A percentile compares a stretch with the other conserved stretches of the same genome.
These are phyloP conservation scores for Dillenia suffruticosa DNA, from an alignment of 164 flowering plant genomes.

Conservation along the genomic window DNA sequence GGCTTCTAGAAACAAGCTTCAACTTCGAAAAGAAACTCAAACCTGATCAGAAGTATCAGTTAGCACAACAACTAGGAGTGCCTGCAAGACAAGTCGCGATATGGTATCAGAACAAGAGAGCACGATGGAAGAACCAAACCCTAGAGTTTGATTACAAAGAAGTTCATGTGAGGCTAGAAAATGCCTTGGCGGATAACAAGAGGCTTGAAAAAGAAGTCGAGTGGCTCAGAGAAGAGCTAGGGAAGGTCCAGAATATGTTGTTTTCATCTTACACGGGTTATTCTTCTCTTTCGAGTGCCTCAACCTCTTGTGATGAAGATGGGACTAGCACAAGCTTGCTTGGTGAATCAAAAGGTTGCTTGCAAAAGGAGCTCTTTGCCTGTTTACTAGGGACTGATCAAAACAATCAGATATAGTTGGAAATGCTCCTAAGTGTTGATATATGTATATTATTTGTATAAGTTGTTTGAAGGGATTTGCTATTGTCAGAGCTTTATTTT, in stretches of 20 bases:
- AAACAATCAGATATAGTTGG: too few relatives aligned
- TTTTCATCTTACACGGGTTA: slow-evolving; percentile 4
- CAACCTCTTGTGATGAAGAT: slow-evolving; percentile 18
- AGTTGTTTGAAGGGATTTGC: too few relatives aligned
- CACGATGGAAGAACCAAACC: slow-evolving; percentile 30
- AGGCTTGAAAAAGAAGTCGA: slow-evolving; percentile 34
- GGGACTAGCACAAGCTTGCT: slow-evolving; percentile 13
- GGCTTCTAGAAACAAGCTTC: slow-evolving; percentile 32
- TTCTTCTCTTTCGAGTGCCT: slow-evolving; percentile 9
- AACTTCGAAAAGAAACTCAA: slow-evolving; percentile 29
- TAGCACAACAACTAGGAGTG: slow-evolving; percentile 27
- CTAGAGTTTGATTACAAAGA: slow-evolving; percentile 28
- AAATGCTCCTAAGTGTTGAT: too few relatives aligned
- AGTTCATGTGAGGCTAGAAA: slow-evolving; percentile 26
- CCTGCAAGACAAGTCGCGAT: slow-evolving; percentile 34
- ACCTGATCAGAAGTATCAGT: slow-evolving; percentile 26
- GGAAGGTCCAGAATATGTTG: slow-evolving; percentile 25
- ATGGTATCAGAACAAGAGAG: slow-evolving; percentile 46
- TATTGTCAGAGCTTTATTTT: too few relatives aligned
- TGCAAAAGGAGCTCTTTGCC: slow-evolving; percentile 29
- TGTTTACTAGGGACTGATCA: slow-evolving; percentile 21
- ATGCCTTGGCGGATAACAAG: slow-evolving; percentile 27
- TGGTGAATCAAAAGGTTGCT: slow-evolving; percentile 4
- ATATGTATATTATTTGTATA: too few relatives aligned
- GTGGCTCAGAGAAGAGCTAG: slow-evolving; percentile 29